A percentile compares a stretch with the other conserved stretches of the same genome.
Conservation (phyloP, 2,329 filamentous ascomycete genomes). For the Rhynchosporium secalis region DNA sequence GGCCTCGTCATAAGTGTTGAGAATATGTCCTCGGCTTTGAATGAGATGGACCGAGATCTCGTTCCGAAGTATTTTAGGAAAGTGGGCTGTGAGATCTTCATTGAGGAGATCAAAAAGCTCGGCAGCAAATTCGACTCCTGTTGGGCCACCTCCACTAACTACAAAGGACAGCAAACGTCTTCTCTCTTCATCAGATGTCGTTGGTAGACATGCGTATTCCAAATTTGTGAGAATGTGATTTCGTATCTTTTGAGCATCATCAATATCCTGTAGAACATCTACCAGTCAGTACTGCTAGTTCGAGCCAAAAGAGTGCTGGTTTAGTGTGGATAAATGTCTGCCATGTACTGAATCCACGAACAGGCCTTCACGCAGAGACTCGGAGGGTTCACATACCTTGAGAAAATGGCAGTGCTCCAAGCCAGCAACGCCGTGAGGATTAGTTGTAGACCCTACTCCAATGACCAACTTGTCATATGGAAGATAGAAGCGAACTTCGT, state of each 20-base stretch:
- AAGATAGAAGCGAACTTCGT: constrained; percentile 83
- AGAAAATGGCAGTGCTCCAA: constrained; percentile 92
- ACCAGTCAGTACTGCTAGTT: background rate
- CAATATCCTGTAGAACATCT: constrained; percentile 60
- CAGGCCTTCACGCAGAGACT: background rate
- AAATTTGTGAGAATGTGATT: constrained; percentile 88
- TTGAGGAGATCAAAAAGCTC: constrained; percentile 96
- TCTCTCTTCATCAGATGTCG: constrained; percentile 84
- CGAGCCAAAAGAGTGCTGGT: background rate
- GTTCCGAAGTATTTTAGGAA: constrained; percentile 88
- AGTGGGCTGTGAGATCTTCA: constrained; percentile 81
- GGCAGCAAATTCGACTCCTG: constrained; percentile 95
- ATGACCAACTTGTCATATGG: constrained; percentile 97
- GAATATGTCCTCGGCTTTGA: constrained; percentile 88
- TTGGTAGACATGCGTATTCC: constrained; percentile 89
- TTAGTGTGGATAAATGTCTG: background rate
- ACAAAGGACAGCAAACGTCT: constrained; percentile 89
- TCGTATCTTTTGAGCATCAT: constrained; percentile 85
- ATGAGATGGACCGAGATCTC: constrained; percentile 98
- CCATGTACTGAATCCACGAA: no score
- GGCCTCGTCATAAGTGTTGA: constrained; percentile 97
- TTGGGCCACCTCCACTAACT: constrained; percentile 92
- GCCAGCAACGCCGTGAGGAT: constrained; percentile 93
- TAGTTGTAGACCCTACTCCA: constrained; percentile 87
- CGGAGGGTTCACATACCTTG: constrained; percentile 51